phyloP scores from a whole-genome alignment of 140 eudicot genomes.

The Oenanthe javanica region DNA sequence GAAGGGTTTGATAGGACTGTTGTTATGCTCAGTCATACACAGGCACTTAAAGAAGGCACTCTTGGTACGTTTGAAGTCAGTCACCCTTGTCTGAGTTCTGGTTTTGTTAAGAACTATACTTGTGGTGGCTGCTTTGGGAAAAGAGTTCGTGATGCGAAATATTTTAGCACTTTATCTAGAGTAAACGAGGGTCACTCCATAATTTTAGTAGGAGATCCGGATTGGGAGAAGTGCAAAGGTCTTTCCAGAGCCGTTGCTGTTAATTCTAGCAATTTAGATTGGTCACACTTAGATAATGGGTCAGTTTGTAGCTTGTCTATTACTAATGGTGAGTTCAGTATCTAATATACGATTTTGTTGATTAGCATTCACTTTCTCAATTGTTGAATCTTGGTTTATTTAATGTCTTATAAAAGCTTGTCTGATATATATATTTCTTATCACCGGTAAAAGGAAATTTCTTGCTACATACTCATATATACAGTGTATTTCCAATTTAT shows the following conservation, averaged over 20 bases:
- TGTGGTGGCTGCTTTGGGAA: constrained; percentile 52
- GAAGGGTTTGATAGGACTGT: constrained; percentile 80
- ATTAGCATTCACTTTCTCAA: background rate
- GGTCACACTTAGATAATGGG: constrained; percentile 29
- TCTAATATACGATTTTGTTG: background rate
- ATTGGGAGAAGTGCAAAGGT: constrained; percentile 67
- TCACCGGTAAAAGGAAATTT: background rate
- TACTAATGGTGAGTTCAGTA: constrained; percentile 36
- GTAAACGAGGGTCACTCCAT: constrained; percentile 20
- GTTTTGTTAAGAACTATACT: constrained; percentile 46
- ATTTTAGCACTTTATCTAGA: constrained; percentile 14
- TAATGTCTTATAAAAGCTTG: constrained; percentile 1
- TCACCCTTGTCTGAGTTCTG: constrained; percentile 76
- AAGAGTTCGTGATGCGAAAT: constrained; percentile 13
- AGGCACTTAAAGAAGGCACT: constrained; percentile 25
- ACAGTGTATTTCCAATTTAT: background rate
- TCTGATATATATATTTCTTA: background rate
- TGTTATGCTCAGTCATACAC: constrained; percentile 47
- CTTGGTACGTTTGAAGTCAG: constrained; percentile 35
- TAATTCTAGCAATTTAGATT: constrained; percentile 45
- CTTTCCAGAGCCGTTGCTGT: constrained; percentile 66
- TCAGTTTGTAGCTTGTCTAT: constrained; percentile 49
- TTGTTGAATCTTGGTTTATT: background rate
- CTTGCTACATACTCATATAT: background rate
- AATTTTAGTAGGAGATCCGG: constrained; percentile 55